A percentile compares a stretch with the other conserved stretches of the same genome.
Conservation (phyloP, 1,284 basidiomycete genomes). For the Chalciporus sp. region DNA sequence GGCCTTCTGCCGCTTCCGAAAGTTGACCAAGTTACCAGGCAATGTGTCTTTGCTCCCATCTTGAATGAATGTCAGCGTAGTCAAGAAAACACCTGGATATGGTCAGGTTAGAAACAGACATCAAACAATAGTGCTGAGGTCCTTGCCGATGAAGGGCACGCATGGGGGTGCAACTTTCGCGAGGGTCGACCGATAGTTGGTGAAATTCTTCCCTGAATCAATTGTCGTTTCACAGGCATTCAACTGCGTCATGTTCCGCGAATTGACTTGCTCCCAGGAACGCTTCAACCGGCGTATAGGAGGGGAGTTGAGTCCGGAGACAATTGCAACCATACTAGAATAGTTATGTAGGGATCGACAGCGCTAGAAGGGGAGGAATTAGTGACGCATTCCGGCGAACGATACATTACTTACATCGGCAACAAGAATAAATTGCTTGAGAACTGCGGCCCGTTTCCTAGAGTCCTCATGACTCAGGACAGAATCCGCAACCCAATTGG, state of each 20-base stretch:
- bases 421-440: conserved; percentile 93
- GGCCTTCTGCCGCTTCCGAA: conserved; percentile 91
- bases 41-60: conserved; percentile 95
- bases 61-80: conserved; percentile 95
- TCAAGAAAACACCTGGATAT: conserved; percentile 85
- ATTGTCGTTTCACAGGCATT: conserved; percentile 79
- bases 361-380: conserved; percentile 53
- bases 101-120: conserved; percentile 3
- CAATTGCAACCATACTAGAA: conserved; percentile 94
- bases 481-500: conserved; percentile 93
- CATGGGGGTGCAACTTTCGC: conserved; percentile 90
- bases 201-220: conserved; percentile 92
- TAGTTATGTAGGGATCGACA: conserved; percentile 93
- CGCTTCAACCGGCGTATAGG: conserved; percentile 91
- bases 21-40: conserved; percentile 87
- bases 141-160: conserved; percentile 94
- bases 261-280: conserved; percentile 92
- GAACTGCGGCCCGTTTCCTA: conserved; percentile 75
- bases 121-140: background rate
- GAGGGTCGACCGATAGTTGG: conserved; percentile 86
- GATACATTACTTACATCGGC: conserved; percentile 75
- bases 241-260: conserved; percentile 70
- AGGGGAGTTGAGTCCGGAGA: conserved; percentile 93
- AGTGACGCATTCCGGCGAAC: background rate
- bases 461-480: conserved; percentile 88